Base-by-base conservation (phyloP, 371 early-diverging fungal genomes). In the Syncephalastrum sp. region DNA sequence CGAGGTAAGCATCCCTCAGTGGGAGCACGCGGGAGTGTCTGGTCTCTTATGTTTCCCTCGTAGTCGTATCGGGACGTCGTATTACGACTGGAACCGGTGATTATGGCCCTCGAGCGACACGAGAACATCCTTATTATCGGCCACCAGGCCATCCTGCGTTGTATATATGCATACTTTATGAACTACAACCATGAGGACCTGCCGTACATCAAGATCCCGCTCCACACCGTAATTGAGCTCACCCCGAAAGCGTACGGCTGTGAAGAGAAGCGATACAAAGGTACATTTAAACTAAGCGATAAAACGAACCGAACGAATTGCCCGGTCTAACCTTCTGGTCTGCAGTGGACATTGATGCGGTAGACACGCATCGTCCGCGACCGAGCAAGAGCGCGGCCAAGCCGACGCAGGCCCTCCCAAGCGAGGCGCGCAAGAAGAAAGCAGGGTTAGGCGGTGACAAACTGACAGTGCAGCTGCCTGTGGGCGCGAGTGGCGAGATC, bases 41-140 rank as follows among this genome's bases (percentile, higher is more conserved):
- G 13, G 47, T 17, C 21, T 38, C 33, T 42, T 7, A 21, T 16
- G 3, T 3, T 5, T 27, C 7, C 54, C 14, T n/a, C 47, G 12
- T 48, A 81, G 80, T 90, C 90, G 4, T 99, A 98, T 65, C 82
- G 82, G 50, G 87, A 87, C 50, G 75, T 87, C 25, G 85, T 84
- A 4, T 65, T 83, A 29, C 74, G 87, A 14, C 64, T 87, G 19
- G 87, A 87, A 50, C 79, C 82, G 4, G 70, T 98, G 41, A 99
- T 97, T 58, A 93, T 99, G 94, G 99, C 97, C 64, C 79, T 99
- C 53, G 99, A 99, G 69, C 84, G 97, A 38, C 96, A 96, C 64
- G 88, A 88, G 58, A 94, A 95, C 68, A 96, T 99, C 56, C 79
- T 98, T 57, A 95, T 99, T 55, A 90, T 98, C 66, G 95, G 91